Conservation (phyloP, 805 yeast species). For the Blastobotrys muscicola region DNA sequence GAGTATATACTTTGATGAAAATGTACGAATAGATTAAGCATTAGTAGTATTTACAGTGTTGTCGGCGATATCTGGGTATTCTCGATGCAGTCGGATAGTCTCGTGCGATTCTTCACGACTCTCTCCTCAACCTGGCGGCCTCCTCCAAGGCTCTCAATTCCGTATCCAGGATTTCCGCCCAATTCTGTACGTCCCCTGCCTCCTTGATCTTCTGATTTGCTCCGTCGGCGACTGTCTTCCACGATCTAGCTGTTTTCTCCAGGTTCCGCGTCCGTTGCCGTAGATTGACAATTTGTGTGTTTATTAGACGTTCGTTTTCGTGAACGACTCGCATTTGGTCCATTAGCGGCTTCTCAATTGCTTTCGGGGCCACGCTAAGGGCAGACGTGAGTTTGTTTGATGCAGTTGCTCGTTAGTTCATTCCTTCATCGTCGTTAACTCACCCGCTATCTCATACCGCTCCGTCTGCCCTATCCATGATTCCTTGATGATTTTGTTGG, state of each 20-base stretch:
- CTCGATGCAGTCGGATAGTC: no score
- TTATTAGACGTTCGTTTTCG: constrained; percentile 13
- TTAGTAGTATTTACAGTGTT: neutral
- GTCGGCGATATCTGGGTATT: neutral
- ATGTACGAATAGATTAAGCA: no score
- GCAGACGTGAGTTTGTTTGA: constrained; percentile 6
- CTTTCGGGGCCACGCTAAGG: constrained; percentile 10
- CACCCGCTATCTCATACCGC: constrained; percentile 12
- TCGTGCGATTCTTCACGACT: no score
- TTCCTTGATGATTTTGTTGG: constrained; percentile 14
- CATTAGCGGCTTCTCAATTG: constrained; percentile 18
- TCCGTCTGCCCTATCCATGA: constrained; percentile 18
- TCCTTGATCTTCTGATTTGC: constrained; percentile 18
- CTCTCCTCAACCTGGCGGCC: constrained; percentile 32
- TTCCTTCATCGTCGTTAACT: neutral
- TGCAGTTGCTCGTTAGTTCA: constrained; percentile 8
- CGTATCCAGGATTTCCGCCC: constrained; percentile 64
- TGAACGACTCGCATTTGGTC: constrained; percentile 19
- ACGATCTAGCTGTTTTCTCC: constrained; percentile 5
- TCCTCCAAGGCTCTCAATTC: constrained; percentile 61
- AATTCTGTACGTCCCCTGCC: constrained; percentile 38
- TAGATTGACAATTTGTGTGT: constrained; percentile 11
- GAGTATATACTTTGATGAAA: no score
- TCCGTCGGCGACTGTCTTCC: constrained; percentile 5
- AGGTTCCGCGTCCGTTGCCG: constrained; percentile 5